Evolutionary conservation across 495 filamentous ascomycete genomes (phyloP).

Genomic region (Penicillium bovifimosum): DNA sequence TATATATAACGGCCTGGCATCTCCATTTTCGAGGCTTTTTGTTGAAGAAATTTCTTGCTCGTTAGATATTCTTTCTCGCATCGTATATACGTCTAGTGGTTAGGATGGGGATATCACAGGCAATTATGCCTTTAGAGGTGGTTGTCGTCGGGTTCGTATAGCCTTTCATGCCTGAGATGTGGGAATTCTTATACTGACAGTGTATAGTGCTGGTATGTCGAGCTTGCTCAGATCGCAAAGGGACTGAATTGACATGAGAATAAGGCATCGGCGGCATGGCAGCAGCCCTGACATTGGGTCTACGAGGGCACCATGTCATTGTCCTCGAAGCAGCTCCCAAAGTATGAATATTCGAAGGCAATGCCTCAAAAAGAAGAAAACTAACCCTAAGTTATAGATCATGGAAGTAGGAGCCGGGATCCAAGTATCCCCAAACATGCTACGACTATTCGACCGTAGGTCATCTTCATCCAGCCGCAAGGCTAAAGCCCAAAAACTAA

Average conservation of each 20-base stretch:
- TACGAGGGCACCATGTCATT: conserved; percentile 42
- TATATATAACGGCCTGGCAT: conserved; percentile 8
- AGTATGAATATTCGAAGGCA: conserved; percentile 12
- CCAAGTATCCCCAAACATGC: conserved; percentile 74
- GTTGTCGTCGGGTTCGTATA: conserved; percentile 32
- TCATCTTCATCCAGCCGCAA: not conserved
- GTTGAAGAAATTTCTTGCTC: not conserved
- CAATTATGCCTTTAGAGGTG: conserved; percentile 27
- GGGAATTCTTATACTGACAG: conserved; percentile 9
- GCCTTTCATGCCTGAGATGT: not conserved
- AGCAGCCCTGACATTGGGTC: conserved; percentile 55
- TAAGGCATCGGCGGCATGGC: conserved; percentile 61
- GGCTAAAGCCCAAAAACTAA: too few relatives aligned
- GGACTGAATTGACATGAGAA: conserved; percentile 5
- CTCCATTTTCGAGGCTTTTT: not conserved
- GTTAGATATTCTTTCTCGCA: not conserved
- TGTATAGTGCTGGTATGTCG: conserved; percentile 33
- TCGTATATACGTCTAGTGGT: not conserved
- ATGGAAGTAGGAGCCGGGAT: conserved; percentile 73
- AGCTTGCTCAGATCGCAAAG: not conserved
- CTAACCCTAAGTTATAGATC: conserved; percentile 19
- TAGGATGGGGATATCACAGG: conserved; percentile 19
- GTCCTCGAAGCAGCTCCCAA: conserved; percentile 37
- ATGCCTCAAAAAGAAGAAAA: not conserved
- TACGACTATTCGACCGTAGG: conserved; percentile 58